Evolutionary conservation across 139 green algal genomes (phyloP).

Genomic region (Diplosphaera chodatii): DNA sequence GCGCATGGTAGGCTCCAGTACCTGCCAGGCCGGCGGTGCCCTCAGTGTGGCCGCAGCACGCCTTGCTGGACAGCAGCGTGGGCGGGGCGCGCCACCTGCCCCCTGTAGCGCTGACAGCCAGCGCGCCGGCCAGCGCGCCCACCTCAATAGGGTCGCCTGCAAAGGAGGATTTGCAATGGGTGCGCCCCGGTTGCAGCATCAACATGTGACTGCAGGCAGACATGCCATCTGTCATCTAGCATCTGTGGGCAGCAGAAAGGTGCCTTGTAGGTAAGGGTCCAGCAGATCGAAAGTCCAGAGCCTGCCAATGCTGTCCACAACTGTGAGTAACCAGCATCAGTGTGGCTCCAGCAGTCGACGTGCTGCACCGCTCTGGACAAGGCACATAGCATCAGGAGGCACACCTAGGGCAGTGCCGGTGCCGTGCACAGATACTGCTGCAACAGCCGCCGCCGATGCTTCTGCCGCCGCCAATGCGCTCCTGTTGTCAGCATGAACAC

Average conservation of each 20-base stretch:
- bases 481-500: neutral
- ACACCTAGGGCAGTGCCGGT: conserved; percentile 43
- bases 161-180: too few relatives aligned
- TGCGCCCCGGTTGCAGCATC: too few relatives aligned
- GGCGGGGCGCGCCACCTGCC: neutral
- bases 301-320: too few relatives aligned
- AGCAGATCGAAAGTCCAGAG: too few relatives aligned
- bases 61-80: conserved; percentile 35
- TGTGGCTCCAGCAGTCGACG: too few relatives aligned
- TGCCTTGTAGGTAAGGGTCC: too few relatives aligned
- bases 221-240: too few relatives aligned
- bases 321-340: too few relatives aligned
- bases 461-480: neutral
- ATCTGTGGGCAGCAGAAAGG: too few relatives aligned
- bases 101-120: neutral
- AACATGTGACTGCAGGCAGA: too few relatives aligned
- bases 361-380: too few relatives aligned
- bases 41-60: conserved; percentile 52
- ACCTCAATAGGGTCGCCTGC: conserved; percentile 82
- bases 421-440: conserved; percentile 26
- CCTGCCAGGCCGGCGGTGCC: conserved; percentile 26
- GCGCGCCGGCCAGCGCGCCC: conserved; percentile 39
- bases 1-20: too few relatives aligned
- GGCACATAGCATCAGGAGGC: conserved; percentile 34
- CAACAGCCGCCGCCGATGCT: neutral